phyloP scores from a whole-genome alignment of 1,139 yeast genomes.

The Geotrichum klebahnii region DNA sequence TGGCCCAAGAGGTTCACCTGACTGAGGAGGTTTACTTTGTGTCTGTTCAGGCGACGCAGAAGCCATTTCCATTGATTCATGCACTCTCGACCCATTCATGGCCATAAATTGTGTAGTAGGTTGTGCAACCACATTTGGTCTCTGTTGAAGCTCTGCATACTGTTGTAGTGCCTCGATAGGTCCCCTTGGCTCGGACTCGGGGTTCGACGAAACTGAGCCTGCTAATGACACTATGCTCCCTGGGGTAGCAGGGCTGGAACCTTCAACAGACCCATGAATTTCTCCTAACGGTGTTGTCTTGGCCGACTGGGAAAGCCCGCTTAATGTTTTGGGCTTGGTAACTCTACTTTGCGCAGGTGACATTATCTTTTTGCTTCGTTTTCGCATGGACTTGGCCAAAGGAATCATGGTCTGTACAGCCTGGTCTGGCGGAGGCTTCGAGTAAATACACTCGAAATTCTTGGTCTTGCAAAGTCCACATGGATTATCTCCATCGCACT shows the following conservation, averaged over 20 bases:
- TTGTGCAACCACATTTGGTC: too few species aligned
- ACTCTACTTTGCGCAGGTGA: background rate
- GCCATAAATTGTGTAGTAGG: too few species aligned
- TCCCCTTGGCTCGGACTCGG: too few species aligned
- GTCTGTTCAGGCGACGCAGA: too few species aligned
- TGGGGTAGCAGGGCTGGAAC: background rate
- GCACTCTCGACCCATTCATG: too few species aligned
- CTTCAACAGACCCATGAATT: background rate
- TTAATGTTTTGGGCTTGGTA: background rate
- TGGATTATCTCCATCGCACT: constrained; percentile 30
- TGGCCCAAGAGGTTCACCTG: too few species aligned
- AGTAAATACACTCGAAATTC: constrained; percentile 24
- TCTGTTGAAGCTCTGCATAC: too few species aligned
- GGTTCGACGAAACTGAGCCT: too few species aligned
- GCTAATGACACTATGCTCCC: background rate
- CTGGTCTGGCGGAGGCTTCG: constrained; percentile 21
- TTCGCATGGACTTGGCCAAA: constrained; percentile 18
- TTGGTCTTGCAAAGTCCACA: constrained; percentile 28
- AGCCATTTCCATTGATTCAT: too few species aligned
- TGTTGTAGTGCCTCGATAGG: too few species aligned
- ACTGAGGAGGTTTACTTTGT: too few species aligned
- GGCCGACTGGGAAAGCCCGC: background rate
- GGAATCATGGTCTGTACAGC: constrained; percentile 21
- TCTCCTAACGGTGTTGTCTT: background rate
- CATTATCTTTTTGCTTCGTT: constrained; percentile 16